phyloP scores from a whole-genome alignment of 495 filamentous ascomycete genomes.

The Podospora anserina region DNA sequence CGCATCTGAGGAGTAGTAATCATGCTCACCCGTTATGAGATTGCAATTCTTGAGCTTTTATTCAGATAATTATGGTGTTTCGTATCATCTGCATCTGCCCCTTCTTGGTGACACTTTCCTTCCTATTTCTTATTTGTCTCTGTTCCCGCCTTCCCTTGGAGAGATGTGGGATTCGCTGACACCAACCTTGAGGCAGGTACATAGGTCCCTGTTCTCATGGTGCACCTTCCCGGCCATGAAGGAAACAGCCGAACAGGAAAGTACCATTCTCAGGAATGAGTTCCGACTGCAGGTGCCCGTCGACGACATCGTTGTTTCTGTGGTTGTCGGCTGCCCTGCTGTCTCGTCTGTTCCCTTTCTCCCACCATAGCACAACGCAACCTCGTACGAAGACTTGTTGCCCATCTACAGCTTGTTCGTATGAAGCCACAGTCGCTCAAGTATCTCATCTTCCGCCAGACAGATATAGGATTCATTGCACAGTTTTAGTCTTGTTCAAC shows the following conservation, averaged over 20 bases:
- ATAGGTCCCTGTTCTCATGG: neutral
- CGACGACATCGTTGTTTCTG: neutral
- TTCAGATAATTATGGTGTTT: neutral
- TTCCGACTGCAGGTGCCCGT: neutral
- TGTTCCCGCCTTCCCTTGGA: neutral
- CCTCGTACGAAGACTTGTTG: neutral
- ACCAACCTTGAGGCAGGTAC: neutral
- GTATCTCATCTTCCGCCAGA: conserved; percentile 16
- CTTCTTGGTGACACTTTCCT: neutral
- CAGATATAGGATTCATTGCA: conserved; percentile 26
- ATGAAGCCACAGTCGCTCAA: neutral
- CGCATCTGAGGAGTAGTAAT: conserved; percentile 25
- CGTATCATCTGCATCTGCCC: neutral
- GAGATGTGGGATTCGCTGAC: neutral
- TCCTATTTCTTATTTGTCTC: no score
- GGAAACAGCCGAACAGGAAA: neutral
- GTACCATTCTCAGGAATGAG: neutral
- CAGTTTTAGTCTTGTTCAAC: conserved; percentile 24
- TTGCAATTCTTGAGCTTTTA: conserved; percentile 2
- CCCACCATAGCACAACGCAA: neutral
- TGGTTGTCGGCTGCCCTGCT: neutral
- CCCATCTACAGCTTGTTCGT: neutral
- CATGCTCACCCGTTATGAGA: conserved; percentile 12
- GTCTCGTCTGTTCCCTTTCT: neutral
- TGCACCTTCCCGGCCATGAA: neutral